Evolutionary conservation across 441 rosid species (phyloP).

Genomic region (Viola pubescens): DNA sequence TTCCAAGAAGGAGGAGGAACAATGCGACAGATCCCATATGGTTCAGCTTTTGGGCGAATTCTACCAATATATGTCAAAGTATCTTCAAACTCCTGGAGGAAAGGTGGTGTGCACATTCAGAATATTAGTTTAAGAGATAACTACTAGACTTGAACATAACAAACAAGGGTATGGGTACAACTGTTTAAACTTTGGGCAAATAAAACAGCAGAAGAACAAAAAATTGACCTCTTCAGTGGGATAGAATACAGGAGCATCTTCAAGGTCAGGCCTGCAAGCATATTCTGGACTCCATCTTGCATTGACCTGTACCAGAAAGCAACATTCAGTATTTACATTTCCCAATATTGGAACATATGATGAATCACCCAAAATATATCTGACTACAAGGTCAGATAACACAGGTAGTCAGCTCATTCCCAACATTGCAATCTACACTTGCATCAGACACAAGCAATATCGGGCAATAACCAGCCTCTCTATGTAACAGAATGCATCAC

Average conservation of each 20-base stretch:
- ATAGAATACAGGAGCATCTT: constrained; percentile 87
- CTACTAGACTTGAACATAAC: neutral
- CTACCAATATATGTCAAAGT: constrained; percentile 76
- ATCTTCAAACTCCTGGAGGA: constrained; percentile 87
- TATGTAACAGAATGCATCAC: neutral
- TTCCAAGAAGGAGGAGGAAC: constrained; percentile 98
- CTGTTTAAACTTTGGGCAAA: constrained; percentile 2
- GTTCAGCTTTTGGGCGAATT: constrained; percentile 80
- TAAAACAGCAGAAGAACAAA: constrained; percentile 18
- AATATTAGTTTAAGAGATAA: constrained; percentile 4
- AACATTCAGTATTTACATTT: constrained; percentile 17
- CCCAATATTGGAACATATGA: constrained; percentile 13
- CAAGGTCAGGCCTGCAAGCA: constrained; percentile 64
- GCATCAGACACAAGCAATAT: neutral
- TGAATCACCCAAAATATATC: constrained; percentile 5
- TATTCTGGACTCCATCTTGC: constrained; percentile 81
- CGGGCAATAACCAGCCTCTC: neutral
- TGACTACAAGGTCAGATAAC: constrained; percentile 6
- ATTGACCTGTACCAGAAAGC: constrained; percentile 44
- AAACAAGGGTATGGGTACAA: constrained; percentile 1
- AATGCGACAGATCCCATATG: constrained; percentile 94
- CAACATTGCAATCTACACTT: neutral
- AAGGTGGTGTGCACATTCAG: constrained; percentile 18
- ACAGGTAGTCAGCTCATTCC: neutral
- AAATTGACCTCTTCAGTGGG: constrained; percentile 85